Evolutionary conservation across 352 stramenopile genomes (phyloP).

Genomic region (Pelagophyceae sp.): DNA sequence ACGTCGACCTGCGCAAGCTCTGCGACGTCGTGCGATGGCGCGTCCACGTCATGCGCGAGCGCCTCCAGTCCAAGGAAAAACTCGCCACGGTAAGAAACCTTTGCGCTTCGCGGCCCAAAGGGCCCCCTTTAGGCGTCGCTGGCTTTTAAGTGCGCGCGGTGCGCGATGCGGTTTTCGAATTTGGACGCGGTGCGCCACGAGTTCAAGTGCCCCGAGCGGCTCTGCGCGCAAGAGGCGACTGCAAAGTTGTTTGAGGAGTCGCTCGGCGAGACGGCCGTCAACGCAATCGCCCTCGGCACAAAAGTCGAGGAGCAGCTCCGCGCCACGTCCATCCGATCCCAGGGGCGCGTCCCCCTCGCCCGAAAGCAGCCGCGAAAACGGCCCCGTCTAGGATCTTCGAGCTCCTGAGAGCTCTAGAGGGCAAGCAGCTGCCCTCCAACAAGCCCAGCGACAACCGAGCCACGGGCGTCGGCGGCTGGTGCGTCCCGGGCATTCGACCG

Average conservation of each 20-base stretch:
- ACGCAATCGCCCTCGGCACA: not conserved
- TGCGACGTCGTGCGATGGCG: not conserved
- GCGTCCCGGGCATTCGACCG: not conserved
- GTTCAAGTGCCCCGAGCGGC: slow-evolving; percentile 15
- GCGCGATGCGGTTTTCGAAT: not conserved
- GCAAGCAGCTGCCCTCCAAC: not conserved
- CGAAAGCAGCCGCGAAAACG: too few species aligned
- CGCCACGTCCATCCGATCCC: too few species aligned
- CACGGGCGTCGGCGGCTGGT: not conserved
- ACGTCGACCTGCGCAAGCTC: not conserved
- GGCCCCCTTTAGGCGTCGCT: not conserved
- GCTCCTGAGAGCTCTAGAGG: not conserved
- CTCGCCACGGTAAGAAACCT: too few species aligned
- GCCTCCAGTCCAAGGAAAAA: not conserved
- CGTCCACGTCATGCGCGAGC: not conserved
- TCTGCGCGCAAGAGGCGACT: not conserved
- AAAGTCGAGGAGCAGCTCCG: slow-evolving; percentile 9
- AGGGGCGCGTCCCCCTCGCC: too few species aligned
- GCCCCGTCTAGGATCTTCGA: too few species aligned
- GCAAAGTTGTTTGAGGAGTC: not conserved
- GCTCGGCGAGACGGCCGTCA: not conserved
- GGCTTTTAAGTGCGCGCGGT: not conserved
- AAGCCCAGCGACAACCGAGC: slow-evolving; percentile 11
- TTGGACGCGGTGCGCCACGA: not conserved
- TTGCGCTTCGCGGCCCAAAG: too few species aligned